Percentiles rank a stretch among this genome's conserved stretches.
Conservation (phyloP, 2,329 filamentous ascomycete species). For the Magnaporthiopsis poae region DNA sequence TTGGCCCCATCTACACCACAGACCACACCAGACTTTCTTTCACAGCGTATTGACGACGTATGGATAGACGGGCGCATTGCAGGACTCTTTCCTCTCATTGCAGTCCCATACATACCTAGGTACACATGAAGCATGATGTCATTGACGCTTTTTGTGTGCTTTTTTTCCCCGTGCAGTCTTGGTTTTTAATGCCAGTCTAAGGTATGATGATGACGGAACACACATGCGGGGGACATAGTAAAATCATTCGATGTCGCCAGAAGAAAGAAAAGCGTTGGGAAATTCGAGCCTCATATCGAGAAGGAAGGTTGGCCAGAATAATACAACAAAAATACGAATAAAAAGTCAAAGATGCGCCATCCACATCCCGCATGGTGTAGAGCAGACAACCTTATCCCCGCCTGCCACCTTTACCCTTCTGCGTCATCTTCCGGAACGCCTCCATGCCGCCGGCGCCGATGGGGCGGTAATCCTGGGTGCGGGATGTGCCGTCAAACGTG, state of each 20-base stretch:
- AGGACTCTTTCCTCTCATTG: neutral
- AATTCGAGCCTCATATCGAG: no score
- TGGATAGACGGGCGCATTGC: conserved; percentile 1
- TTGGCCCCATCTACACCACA: neutral
- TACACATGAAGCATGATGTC: neutral
- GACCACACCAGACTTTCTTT: neutral
- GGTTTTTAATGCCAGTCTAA: no score
- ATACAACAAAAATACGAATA: neutral
- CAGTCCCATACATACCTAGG: neutral
- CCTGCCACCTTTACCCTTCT: conserved; percentile 41
- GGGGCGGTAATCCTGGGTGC: conserved; percentile 44
- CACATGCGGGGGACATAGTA: no score
- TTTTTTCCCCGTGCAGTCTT: no score
- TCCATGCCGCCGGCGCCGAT: conserved; percentile 55
- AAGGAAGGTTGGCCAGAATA: neutral
- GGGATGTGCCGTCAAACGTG: conserved; percentile 43
- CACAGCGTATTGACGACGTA: neutral
- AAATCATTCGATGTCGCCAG: no score
- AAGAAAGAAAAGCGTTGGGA: no score
- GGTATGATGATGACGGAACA: no score
- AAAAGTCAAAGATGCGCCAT: neutral
- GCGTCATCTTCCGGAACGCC: conserved; percentile 56
- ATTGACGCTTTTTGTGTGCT: neutral
- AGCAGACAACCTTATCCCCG: neutral
- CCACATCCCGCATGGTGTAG: no score